These are phyloP conservation scores for Gomphus sp. DNA, from an alignment of 1,284 basidiomycete species.

Conservation along the genomic window DNA sequence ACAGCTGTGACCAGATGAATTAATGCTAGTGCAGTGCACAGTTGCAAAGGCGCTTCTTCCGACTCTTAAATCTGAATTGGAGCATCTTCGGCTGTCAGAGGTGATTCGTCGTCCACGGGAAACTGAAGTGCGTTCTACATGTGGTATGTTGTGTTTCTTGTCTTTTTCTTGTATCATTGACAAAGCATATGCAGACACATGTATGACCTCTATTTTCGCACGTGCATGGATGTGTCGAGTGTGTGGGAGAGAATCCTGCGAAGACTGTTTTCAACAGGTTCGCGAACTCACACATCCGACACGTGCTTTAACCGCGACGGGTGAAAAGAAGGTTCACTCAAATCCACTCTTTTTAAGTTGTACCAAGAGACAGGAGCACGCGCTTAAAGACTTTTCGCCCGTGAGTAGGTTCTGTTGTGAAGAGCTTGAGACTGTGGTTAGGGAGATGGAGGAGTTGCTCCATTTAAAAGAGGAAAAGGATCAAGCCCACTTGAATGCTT, in stretches of 20 bases:
- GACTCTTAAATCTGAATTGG: slow-evolving; percentile 56
- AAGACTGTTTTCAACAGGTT: slow-evolving; percentile 72
- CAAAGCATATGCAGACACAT: slow-evolving; percentile 57
- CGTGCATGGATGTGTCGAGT: slow-evolving; percentile 81
- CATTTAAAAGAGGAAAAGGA: slow-evolving; percentile 11
- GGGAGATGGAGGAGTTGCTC: slow-evolving; percentile 55
- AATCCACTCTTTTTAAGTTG: slow-evolving; percentile 71
- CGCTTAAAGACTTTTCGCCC: slow-evolving; percentile 61
- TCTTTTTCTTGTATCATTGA: neutral
- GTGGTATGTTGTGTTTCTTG: slow-evolving; percentile 45
- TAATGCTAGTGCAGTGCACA: slow-evolving; percentile 34
- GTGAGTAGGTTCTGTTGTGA: slow-evolving; percentile 65
- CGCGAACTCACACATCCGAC: slow-evolving; percentile 42
- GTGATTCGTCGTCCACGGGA: slow-evolving; percentile 69
- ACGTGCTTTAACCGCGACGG: slow-evolving; percentile 35
- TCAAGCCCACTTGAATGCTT: neutral
- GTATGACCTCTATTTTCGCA: slow-evolving; percentile 86
- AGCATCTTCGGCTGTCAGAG: slow-evolving; percentile 51
- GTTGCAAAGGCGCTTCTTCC: slow-evolving; percentile 66
- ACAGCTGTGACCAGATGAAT: neutral
- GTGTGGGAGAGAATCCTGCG: slow-evolving; percentile 88
- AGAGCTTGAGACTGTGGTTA: slow-evolving; percentile 57
- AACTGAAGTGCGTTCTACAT: slow-evolving; percentile 72
- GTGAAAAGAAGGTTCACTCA: slow-evolving; percentile 52
- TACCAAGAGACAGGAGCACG: slow-evolving; percentile 58